phyloP scores from a whole-genome alignment of 371 early-diverging fungal species.

The Sporodiniella umbellata region DNA sequence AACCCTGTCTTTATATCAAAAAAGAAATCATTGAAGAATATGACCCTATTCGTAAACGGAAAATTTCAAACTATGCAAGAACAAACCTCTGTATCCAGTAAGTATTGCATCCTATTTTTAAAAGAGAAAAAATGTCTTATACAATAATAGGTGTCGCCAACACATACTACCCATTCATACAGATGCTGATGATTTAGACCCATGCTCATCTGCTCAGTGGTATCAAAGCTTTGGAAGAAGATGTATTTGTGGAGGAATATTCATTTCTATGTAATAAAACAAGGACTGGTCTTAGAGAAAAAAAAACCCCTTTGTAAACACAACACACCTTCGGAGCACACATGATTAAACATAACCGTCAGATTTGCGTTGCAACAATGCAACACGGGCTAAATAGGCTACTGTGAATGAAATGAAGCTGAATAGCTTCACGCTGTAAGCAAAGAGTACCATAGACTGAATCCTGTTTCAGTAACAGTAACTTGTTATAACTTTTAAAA shows the following conservation, averaged over 20 bases:
- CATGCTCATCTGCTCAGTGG: constrained; percentile 32
- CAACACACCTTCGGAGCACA: no score
- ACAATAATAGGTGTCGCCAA: constrained; percentile 29
- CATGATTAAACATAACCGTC: no score
- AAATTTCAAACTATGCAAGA: constrained; percentile 1
- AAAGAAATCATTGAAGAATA: constrained; percentile 13
- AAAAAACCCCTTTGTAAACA: no score
- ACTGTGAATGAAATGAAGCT: no score
- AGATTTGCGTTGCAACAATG: no score
- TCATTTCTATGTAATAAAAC: constrained; percentile 7
- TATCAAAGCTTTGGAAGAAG: constrained; percentile 30
- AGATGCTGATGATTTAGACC: constrained; percentile 11
- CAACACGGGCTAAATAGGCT: no score
- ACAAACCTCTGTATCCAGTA: constrained; percentile 23
- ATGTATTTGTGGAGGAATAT: constrained; percentile 44
- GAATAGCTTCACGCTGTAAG: no score
- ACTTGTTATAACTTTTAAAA: no score
- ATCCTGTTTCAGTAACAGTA: no score
- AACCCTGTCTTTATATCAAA: constrained; percentile 37
- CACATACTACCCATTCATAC: constrained; percentile 11
- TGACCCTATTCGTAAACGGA: constrained; percentile 37
- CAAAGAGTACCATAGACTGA: no score
- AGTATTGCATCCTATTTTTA: background rate
- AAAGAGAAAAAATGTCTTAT: no score
- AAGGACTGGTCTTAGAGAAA: background rate